Evolutionary conservation across 352 stramenopile genomes (phyloP).

Genomic region (Pythium oligandrum): DNA sequence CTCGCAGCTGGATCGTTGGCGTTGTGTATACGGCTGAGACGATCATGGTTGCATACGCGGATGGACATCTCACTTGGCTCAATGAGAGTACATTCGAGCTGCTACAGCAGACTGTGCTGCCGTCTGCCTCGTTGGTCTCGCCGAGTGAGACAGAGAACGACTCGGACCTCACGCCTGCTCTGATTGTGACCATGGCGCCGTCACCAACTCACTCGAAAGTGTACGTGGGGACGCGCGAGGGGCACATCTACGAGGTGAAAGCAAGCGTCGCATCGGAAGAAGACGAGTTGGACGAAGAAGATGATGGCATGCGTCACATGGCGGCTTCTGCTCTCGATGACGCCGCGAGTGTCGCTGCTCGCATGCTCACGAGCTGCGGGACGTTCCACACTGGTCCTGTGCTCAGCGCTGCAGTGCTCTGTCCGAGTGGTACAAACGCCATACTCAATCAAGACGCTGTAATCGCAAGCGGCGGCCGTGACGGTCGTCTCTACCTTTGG

Average conservation of each 20-base stretch:
- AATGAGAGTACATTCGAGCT: slow-evolving; percentile 36
- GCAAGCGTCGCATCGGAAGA: slow-evolving; percentile 46
- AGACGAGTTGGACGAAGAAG: slow-evolving; percentile 50
- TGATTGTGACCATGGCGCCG: slow-evolving; percentile 34
- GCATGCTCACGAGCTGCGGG: slow-evolving; percentile 38
- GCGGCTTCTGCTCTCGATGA: slow-evolving; percentile 2
- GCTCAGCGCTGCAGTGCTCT: slow-evolving; percentile 42
- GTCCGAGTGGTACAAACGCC: slow-evolving; percentile 40
- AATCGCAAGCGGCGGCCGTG: slow-evolving; percentile 46
- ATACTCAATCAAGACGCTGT: slow-evolving; percentile 25
- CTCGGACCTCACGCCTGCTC: not conserved
- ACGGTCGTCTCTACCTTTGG: slow-evolving; percentile 48
- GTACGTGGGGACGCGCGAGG: slow-evolving; percentile 49
- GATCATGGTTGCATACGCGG: slow-evolving; percentile 41
- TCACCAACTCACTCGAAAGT: slow-evolving; percentile 54
- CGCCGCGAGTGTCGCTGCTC: slow-evolving; percentile 15
- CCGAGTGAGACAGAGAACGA: too few relatives aligned
- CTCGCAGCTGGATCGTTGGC: slow-evolving; percentile 32
- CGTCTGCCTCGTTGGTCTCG: slow-evolving; percentile 2
- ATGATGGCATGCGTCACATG: not conserved
- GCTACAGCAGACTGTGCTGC: slow-evolving; percentile 29
- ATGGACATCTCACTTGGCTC: slow-evolving; percentile 49
- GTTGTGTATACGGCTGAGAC: slow-evolving; percentile 53
- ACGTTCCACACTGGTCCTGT: slow-evolving; percentile 46
- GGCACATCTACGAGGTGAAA: slow-evolving; percentile 62